Evolutionary conservation across 208 protist species (phyloP), one percentile per base, ranked within the genome.

Genomic region (Novymonas esmeraldas): DNA sequence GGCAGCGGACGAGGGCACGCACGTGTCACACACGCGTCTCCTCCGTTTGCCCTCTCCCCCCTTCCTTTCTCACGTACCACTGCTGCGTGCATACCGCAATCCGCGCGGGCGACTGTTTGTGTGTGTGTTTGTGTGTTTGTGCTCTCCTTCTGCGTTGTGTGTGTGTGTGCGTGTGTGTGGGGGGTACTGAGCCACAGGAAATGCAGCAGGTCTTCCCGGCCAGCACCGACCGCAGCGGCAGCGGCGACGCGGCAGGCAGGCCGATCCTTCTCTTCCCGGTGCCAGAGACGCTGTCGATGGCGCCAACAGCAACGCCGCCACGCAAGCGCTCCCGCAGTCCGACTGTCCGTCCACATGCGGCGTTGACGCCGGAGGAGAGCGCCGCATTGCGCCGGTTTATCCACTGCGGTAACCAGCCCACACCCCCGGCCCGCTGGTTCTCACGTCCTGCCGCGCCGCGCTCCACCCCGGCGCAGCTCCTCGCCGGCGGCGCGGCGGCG

Each of bases 161-260:
- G 45, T 50, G 45, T 50, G 2, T 50, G 1, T 28, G 45, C 22
- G 39, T 44, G 29, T 59, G 20, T 26, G 39, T 44, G 29, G 38
- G 20, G 11, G 20, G 29, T 9, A 45, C 6, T 16, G 10, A 18
- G 14, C 2, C 34, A 7, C 5, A 10, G 6, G 59, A n/a, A 18
- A 70, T 70, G 70, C 70, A 76, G 55, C 50, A 76, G n/a, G 24
- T 76, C 0, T 76, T 76, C 52, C 38, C 34, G 3, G 70, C 52
- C 4, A 52, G 56, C 51, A 9, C 60, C 9, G 26, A 14, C 5
- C 26, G 38, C 7, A 36, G 20, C 39, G 39, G 56, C n/a, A n/a
- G n/a, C n/a, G n/a, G n/a, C 5, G 13, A 14, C 2, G n/a, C 1
- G 42, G 50, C 14, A 13, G 26, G 13, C 3, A 74, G 57, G 51